These are phyloP conservation scores for Prunus campanulata DNA, from an alignment of 306 rosid genomes.

Conservation along the genomic window DNA sequence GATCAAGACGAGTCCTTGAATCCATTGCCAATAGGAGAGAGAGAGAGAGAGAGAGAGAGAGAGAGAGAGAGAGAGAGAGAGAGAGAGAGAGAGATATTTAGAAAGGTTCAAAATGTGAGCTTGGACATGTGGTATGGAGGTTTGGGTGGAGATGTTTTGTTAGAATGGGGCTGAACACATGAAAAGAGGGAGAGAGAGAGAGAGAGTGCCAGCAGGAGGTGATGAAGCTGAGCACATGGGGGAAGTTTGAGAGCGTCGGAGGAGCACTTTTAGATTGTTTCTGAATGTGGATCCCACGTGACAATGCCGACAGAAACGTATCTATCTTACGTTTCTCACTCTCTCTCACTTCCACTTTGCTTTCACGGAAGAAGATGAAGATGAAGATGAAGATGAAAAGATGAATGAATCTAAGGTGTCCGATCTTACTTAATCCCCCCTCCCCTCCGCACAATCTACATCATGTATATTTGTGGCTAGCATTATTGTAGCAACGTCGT, in stretches of 20 bases:
- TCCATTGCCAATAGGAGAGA: constrained; percentile 51
- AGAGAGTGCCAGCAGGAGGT: constrained; percentile 27
- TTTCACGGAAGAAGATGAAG: background rate
- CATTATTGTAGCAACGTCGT: too few relatives aligned
- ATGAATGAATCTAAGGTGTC: background rate
- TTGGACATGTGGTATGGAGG: constrained; percentile 16
- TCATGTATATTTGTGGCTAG: background rate
- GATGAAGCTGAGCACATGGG: constrained; percentile 61
- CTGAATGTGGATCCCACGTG: constrained; percentile 57
- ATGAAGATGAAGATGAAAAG: background rate
- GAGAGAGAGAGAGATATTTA: background rate
- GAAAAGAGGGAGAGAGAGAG: constrained; percentile 32
- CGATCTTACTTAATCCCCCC: background rate
- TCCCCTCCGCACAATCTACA: background rate
- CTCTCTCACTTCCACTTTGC: background rate
- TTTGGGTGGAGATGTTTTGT: constrained; percentile 13
- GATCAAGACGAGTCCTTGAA: constrained; percentile 72
- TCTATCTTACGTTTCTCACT: background rate
- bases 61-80: constrained; percentile 9
- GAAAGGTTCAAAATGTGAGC: constrained; percentile 26
- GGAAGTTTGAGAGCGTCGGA: constrained; percentile 16
- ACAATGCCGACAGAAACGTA: background rate
- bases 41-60: background rate
- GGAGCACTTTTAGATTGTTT: constrained; percentile 33
- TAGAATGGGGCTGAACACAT: constrained; percentile 25